These are phyloP conservation scores for Mycosphaerella sp. DNA, from an alignment of 2,329 filamentous ascomycete genomes.

Conservation along the genomic window DNA sequence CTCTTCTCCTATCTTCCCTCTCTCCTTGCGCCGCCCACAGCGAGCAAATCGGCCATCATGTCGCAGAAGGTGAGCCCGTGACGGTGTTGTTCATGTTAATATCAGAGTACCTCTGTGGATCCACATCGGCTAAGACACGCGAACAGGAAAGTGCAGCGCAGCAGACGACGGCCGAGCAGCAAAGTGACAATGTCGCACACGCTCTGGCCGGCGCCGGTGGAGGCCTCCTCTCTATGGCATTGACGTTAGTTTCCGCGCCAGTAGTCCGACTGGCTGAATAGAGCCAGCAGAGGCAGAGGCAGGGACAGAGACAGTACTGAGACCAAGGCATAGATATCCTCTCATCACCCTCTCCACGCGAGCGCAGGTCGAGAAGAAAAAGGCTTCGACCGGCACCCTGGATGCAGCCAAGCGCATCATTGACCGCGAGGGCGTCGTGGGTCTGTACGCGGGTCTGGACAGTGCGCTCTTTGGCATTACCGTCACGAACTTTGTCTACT, in stretches of 20 bases:
- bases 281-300: constrained; percentile 1
- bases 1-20: not conserved
- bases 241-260: constrained; percentile 59
- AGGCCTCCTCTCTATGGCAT: constrained; percentile 87
- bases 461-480: constrained; percentile 95
- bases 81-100: not conserved
- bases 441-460: constrained; percentile 88
- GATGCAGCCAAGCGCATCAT: constrained; percentile 80
- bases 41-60: constrained; percentile 5
- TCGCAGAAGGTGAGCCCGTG: constrained; percentile 12
- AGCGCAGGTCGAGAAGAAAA: constrained; percentile 94
- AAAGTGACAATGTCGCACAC: constrained; percentile 95
- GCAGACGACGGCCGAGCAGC: constrained; percentile 61
- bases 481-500: constrained; percentile 99
- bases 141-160: constrained; percentile 19
- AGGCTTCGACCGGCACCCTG: constrained; percentile 76
- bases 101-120: not conserved
- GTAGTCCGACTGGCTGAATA: not conserved
- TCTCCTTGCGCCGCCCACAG: constrained; percentile 3
- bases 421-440: constrained; percentile 79
- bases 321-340: constrained; percentile 60
- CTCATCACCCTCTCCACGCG: constrained; percentile 96
- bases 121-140: constrained; percentile 9
- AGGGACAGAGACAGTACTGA: no score
- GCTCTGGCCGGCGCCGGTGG: constrained; percentile 89